These are phyloP conservation scores for Aeminium ludgeri DNA, from an alignment of 495 filamentous ascomycete species.

Conservation along the genomic window DNA sequence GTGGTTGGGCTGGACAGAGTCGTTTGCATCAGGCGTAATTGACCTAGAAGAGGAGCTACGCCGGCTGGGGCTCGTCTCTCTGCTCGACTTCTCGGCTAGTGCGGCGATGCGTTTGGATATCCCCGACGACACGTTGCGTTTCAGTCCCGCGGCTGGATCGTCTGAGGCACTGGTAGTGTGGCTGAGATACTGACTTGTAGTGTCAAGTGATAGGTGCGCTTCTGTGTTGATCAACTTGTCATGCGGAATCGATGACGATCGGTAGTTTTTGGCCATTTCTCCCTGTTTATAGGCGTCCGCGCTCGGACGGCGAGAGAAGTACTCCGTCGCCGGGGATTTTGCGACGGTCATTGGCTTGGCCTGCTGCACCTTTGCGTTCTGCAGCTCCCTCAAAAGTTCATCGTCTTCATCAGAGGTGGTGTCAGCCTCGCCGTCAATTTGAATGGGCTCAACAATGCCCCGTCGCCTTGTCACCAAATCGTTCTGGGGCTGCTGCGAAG, in stretches of 20 bases:
- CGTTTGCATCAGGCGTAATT: neutral
- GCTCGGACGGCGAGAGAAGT: conserved; percentile 32
- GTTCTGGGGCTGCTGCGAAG: conserved; percentile 1
- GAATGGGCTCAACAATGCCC: conserved; percentile 21
- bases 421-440: conserved; percentile 26
- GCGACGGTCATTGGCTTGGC: conserved; percentile 68
- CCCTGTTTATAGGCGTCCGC: conserved; percentile 3
- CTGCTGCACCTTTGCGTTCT: conserved; percentile 64
- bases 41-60: neutral
- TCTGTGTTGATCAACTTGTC: conserved; percentile 1
- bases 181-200: too few relatives aligned
- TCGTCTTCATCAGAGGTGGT: conserved; percentile 52
- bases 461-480: conserved; percentile 14
- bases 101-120: conserved; percentile 85
- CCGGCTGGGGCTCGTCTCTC: conserved; percentile 10
- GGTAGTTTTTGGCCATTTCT: neutral
- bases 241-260: neutral
- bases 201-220: neutral
- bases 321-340: conserved; percentile 62
- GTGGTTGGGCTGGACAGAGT: too few relatives aligned
- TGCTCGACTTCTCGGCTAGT: conserved; percentile 31
- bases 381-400: conserved; percentile 77
- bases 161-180: neutral
- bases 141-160: conserved; percentile 33
- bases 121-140: conserved; percentile 64